A percentile compares a stretch with the other conserved stretches of the same genome.
phyloP scores from a whole-genome alignment of 805 yeast genomes.

The Starmerella geochares region DNA sequence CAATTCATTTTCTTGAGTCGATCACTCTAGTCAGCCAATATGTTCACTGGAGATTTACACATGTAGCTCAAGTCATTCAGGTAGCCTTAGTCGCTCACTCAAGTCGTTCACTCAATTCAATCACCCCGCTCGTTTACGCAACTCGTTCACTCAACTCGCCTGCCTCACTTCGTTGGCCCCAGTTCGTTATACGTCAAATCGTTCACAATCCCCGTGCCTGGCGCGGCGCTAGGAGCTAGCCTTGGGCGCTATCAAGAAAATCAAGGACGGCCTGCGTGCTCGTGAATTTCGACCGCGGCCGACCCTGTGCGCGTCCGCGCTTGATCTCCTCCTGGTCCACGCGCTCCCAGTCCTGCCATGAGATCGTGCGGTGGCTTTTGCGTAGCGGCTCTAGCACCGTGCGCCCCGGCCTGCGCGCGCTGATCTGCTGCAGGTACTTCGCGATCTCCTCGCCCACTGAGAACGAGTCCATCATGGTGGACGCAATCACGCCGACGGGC shows the following conservation, averaged over 20 bases:
- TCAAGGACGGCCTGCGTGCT: slow-evolving; percentile 41
- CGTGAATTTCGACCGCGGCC: slow-evolving; percentile 49
- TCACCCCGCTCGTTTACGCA: no score
- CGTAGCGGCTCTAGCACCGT: background rate
- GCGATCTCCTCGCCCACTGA: slow-evolving; percentile 58
- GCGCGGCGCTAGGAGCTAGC: no score
- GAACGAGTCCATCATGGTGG: slow-evolving; percentile 77
- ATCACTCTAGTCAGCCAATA: no score
- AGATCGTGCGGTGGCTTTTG: slow-evolving; percentile 30
- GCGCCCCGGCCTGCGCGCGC: slow-evolving; percentile 27
- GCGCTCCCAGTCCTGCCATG: slow-evolving; percentile 60
- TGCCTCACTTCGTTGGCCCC: no score
- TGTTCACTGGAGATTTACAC: no score
- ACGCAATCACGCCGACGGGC: slow-evolving; percentile 80
- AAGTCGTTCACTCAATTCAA: no score
- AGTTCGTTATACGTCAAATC: no score
- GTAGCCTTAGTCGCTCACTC: no score
- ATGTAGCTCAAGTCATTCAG: no score
- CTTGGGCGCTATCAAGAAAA: slow-evolving; percentile 5
- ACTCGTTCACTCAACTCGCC: no score
- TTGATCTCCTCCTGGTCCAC: slow-evolving; percentile 46
- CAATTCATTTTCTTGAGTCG: no score
- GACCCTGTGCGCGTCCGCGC: slow-evolving; percentile 42
- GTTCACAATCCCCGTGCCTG: no score
- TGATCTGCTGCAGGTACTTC: slow-evolving; percentile 28